Conservation (phyloP, 2,329 filamentous ascomycete genomes). For the Fusarium ramigenum region DNA sequence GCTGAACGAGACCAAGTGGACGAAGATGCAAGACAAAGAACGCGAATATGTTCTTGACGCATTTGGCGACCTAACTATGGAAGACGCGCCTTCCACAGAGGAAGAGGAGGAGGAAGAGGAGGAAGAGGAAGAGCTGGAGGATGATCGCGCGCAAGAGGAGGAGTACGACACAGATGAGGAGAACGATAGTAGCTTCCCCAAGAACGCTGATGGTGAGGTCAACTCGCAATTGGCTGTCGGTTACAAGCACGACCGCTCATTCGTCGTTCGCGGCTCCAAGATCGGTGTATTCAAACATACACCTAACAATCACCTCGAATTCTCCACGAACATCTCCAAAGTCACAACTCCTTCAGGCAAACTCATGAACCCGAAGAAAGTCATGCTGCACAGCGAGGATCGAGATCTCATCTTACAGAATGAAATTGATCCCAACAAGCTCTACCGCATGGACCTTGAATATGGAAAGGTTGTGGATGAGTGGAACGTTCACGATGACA, state of each 20-base stretch:
- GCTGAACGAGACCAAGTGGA: slow-evolving; percentile 93
- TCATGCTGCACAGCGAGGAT: slow-evolving; percentile 94
- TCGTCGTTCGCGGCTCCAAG: slow-evolving; percentile 96
- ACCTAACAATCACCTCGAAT: slow-evolving; percentile 89
- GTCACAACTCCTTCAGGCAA: slow-evolving; percentile 88
- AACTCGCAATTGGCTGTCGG: slow-evolving; percentile 96
- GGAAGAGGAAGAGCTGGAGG: slow-evolving; percentile 65
- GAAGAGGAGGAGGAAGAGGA: slow-evolving; percentile 61
- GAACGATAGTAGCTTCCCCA: slow-evolving; percentile 76
- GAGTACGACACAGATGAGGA: slow-evolving; percentile 77
- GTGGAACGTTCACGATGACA: slow-evolving; percentile 98
- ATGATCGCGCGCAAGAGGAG: slow-evolving; percentile 75
- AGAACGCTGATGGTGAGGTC: slow-evolving; percentile 77
- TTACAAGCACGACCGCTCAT: slow-evolving; percentile 96
- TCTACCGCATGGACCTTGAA: slow-evolving; percentile 98
- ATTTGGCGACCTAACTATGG: slow-evolving; percentile 93
- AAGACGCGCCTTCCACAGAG: slow-evolving; percentile 68
- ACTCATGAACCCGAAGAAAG: slow-evolving; percentile 92
- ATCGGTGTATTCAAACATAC: slow-evolving; percentile 99
- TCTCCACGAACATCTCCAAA: slow-evolving; percentile 96
- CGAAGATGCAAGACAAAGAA: slow-evolving; percentile 90
- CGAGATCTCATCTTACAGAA: slow-evolving; percentile 91
- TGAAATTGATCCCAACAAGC: slow-evolving; percentile 81
- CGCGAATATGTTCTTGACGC: slow-evolving; percentile 94
- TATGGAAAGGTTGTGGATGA: slow-evolving; percentile 98